A percentile compares a stretch with the other conserved stretches of the same genome.
phyloP scores from a whole-genome alignment of 768 basidiomycete genomes.

The Harrya chromipes region DNA sequence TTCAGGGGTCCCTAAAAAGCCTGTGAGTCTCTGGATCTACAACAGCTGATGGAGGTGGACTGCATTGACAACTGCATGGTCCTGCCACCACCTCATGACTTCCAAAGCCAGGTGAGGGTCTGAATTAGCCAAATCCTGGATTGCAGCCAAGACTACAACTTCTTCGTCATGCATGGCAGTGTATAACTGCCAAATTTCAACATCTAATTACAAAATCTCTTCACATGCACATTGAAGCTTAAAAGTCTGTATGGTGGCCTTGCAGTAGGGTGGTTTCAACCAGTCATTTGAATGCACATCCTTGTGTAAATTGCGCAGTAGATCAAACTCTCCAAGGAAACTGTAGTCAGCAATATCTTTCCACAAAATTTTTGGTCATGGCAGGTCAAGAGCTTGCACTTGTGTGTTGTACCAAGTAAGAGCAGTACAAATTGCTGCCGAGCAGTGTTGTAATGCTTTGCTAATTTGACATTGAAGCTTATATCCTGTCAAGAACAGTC shows the following conservation, averaged over 20 bases:
- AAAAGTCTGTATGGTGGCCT: constrained; percentile 22
- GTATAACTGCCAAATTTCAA: constrained; percentile 22
- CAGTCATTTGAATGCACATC: constrained; percentile 22
- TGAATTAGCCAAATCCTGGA: neutral
- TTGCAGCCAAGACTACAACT: neutral
- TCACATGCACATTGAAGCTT: constrained; percentile 23
- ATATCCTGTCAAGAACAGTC: constrained; percentile 21
- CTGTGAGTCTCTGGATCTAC: neutral
- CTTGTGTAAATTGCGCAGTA: constrained; percentile 15
- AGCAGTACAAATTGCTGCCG: constrained; percentile 27
- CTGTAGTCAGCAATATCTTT: constrained; percentile 15
- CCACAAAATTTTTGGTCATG: constrained; percentile 11
- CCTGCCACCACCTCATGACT: neutral
- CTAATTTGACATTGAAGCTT: constrained; percentile 32
- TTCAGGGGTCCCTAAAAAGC: neutral
- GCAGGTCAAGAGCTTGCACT: constrained; percentile 18
- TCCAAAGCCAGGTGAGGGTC: constrained; percentile 1
- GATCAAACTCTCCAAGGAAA: constrained; percentile 15
- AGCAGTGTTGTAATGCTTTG: constrained; percentile 25
- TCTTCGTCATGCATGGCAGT: constrained; percentile 21
- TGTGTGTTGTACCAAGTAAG: constrained; percentile 25
- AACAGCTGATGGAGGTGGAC: constrained; percentile 1
- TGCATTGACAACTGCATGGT: neutral
- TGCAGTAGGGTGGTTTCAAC: constrained; percentile 16
- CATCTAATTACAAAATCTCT: constrained; percentile 24